Evolutionary conservation across 1,284 basidiomycete genomes (phyloP).

Genomic region (Boletellus sp.): DNA sequence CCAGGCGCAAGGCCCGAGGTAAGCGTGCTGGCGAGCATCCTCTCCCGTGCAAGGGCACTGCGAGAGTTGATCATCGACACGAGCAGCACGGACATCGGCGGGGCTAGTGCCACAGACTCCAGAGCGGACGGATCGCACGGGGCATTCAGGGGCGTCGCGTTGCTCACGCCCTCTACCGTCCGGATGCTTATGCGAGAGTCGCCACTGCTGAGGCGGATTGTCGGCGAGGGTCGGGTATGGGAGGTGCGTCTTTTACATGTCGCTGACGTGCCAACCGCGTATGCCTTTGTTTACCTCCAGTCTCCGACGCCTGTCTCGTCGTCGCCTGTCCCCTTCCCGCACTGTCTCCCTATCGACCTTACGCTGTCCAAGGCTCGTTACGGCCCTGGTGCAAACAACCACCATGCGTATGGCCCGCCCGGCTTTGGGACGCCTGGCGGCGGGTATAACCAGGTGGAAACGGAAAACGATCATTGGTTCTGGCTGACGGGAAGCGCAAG

Average conservation of each 20-base stretch:
- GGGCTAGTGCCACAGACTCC: not conserved
- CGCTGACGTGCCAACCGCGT: no score
- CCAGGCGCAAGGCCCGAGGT: slow-evolving; percentile 14
- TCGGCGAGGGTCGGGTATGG: slow-evolving; percentile 57
- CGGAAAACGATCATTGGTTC: slow-evolving; percentile 25
- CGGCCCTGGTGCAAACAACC: slow-evolving; percentile 12
- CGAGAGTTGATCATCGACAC: slow-evolving; percentile 21
- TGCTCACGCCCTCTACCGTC: slow-evolving; percentile 18
- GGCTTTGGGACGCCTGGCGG: slow-evolving; percentile 18
- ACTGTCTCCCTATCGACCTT: slow-evolving; percentile 15
- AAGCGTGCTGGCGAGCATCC: slow-evolving; percentile 9
- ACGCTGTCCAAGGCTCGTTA: slow-evolving; percentile 10
- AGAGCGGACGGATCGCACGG: not conserved
- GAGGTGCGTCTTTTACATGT: slow-evolving; percentile 39
- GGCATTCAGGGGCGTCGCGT: not conserved
- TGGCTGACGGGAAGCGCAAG: slow-evolving; percentile 19
- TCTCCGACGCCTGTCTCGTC: slow-evolving; percentile 14
- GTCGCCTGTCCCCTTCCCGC: slow-evolving; percentile 7
- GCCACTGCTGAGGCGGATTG: slow-evolving; percentile 36
- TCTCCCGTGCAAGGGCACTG: slow-evolving; percentile 14
- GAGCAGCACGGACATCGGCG: not conserved
- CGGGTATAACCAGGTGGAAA: slow-evolving; percentile 21
- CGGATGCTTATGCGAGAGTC: slow-evolving; percentile 27
- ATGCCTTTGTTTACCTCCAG: slow-evolving; percentile 4
- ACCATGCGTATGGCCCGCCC: slow-evolving; percentile 15